Conservation (phyloP, 2,329 filamentous ascomycete species). For the Chrysoporthe austroafricana region DNA sequence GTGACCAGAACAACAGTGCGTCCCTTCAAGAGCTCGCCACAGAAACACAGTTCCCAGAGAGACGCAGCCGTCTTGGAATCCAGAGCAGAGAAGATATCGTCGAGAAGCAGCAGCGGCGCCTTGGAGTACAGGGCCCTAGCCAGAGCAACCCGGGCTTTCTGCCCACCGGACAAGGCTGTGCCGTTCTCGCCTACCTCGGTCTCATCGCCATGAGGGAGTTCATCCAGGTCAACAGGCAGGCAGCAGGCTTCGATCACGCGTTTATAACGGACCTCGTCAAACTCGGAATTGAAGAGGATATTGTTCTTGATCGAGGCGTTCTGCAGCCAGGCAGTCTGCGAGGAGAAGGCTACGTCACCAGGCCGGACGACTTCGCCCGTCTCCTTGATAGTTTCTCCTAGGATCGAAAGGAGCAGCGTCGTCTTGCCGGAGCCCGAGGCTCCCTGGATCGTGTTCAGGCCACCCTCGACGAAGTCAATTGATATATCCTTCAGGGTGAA, state of each 20-base stretch:
- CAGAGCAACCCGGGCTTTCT: constrained; percentile 60
- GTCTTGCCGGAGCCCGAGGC: constrained; percentile 62
- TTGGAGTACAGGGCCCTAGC: constrained; percentile 62
- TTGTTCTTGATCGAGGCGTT: constrained; percentile 60
- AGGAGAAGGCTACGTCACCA: constrained; percentile 58
- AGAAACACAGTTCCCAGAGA: constrained; percentile 62
- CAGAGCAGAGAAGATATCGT: constrained; percentile 63
- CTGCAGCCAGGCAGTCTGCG: constrained; percentile 62
- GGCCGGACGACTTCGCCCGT: constrained; percentile 52
- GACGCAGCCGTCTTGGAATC: constrained; percentile 61
- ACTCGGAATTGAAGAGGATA: constrained; percentile 56
- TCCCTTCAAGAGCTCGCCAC: constrained; percentile 55
- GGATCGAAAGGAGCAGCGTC: constrained; percentile 56
- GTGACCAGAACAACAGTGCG: constrained; percentile 62
- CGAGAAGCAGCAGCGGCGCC: constrained; percentile 57
- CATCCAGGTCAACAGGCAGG: constrained; percentile 52
- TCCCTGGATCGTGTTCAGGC: constrained; percentile 58
- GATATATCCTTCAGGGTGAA: constrained; percentile 54
- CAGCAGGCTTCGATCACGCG: constrained; percentile 60
- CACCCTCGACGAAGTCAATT: constrained; percentile 56
- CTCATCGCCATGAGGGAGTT: constrained; percentile 54
- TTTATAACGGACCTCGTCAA: constrained; percentile 58
- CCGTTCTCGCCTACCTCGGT: constrained; percentile 60
- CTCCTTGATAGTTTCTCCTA: constrained; percentile 59
- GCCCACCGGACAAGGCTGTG: constrained; percentile 58